Percentiles rank a stretch among this genome's conserved stretches.
phyloP scores from a whole-genome alignment of 2,329 filamentous ascomycete species.

The Pseudonectria foliicola region DNA sequence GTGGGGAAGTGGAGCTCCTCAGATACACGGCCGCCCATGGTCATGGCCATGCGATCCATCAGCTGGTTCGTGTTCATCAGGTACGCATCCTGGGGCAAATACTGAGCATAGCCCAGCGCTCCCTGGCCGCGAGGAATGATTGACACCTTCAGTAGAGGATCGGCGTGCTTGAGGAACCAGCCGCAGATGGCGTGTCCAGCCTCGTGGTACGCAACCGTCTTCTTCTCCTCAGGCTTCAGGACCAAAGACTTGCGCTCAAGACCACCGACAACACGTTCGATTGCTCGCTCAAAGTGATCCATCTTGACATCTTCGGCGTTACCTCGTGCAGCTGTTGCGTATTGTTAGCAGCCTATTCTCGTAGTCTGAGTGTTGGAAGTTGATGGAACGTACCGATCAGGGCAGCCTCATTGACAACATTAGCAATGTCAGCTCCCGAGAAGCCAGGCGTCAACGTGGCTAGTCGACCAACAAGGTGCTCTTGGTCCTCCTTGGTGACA shows the following conservation, averaged over 20 bases:
- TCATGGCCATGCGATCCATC: slow-evolving; percentile 99
- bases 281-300: slow-evolving; percentile 92
- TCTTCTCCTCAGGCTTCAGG: slow-evolving; percentile 88
- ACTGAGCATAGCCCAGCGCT: slow-evolving; percentile 92
- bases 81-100: slow-evolving; percentile 90
- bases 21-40: slow-evolving; percentile 85
- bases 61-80: slow-evolving; percentile 93
- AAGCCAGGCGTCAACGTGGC: slow-evolving; percentile 93
- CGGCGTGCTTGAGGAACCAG: slow-evolving; percentile 95
- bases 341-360: slow-evolving; percentile 9
- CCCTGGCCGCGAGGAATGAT: slow-evolving; percentile 96
- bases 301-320: slow-evolving; percentile 77
- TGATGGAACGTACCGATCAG: slow-evolving; percentile 66
- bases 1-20: slow-evolving; percentile 97
- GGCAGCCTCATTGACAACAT: slow-evolving; percentile 96
- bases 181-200: slow-evolving; percentile 97
- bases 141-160: slow-evolving; percentile 94
- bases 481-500: slow-evolving; percentile 82
- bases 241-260: slow-evolving; percentile 97
- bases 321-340: slow-evolving; percentile 63
- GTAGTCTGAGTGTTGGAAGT: slow-evolving; percentile 22
- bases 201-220: slow-evolving; percentile 94
- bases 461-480: slow-evolving; percentile 80
- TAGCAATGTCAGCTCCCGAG: slow-evolving; percentile 95
- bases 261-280: slow-evolving; percentile 93